phyloP scores from a whole-genome alignment of 176 grass and related monocot genomes.

The Miscanthus lutarioriparius region DNA sequence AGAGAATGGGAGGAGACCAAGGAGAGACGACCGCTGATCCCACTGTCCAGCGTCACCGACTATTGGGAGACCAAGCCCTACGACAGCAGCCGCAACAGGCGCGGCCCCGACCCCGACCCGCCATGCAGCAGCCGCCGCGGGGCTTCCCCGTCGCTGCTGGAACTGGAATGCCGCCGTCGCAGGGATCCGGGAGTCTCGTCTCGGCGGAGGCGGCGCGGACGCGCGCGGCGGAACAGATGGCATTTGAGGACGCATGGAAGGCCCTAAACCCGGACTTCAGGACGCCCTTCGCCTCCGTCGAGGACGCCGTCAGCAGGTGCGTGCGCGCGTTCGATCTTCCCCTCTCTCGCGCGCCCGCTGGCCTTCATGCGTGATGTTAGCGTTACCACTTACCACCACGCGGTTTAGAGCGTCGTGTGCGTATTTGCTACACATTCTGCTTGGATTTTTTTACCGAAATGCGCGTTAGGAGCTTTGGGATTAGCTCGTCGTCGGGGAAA shows the following conservation, averaged over 20 bases:
- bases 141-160: neutral
- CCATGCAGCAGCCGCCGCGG: constrained; percentile 39
- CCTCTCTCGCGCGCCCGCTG: neutral
- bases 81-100: neutral
- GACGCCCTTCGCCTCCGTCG: constrained; percentile 65
- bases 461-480: neutral
- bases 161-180: constrained; percentile 19
- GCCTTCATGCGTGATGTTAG: neutral
- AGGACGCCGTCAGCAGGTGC: constrained; percentile 64
- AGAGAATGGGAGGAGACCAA: neutral
- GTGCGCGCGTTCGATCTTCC: neutral
- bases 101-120: neutral
- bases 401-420: neutral
- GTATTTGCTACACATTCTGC: neutral
- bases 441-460: neutral
- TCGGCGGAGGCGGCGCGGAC: neutral
- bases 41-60: constrained; percentile 13
- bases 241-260: constrained; percentile 59
- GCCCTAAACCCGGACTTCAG: constrained; percentile 54
- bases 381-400: neutral
- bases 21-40: neutral
- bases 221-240: constrained; percentile 55
- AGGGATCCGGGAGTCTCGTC: neutral
- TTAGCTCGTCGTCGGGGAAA: neutral
- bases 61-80: constrained; percentile 18